Base-by-base conservation (phyloP, 2,329 filamentous ascomycete species). In the Trichoderma afroharzianum region DNA sequence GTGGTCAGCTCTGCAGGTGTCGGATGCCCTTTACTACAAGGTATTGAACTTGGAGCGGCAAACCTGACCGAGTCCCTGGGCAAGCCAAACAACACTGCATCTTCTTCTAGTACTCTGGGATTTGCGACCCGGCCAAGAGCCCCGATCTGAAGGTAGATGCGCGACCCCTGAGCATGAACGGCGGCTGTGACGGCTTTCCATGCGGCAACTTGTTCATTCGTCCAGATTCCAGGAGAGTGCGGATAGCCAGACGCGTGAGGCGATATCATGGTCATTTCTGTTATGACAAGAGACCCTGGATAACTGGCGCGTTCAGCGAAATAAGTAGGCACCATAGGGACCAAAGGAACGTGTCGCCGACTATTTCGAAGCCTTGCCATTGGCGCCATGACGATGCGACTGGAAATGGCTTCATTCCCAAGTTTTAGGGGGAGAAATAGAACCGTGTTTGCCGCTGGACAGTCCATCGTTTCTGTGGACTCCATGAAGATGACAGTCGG, bases 291-390 rank as follows among this genome's bases (percentile, higher is more conserved):
- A 14, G 61, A 47, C 11, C 36, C 26, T 8, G 61, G 61, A 63
- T 63, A 47, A n/a, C 61, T 63, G 61, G 61, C 61, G 26, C 61
- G 36, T 21, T 47, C 61, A 21, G 61, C 61, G 18, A 63, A 63
- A 47, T 63, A 63, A 3, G 61, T 47, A 4, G 61, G 61, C 24
- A 47, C 61, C 61, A 63, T 63, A 28, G 36, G 26, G 14, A 63
- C 61, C n/a, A 63, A 14, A 2, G 61, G 61, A 0, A 63, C 36
- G 3, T 63, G 61, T 14, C 18, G 36, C 36, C 61, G 36, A 26
- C 61, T 47, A 28, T 63, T 63, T 47, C 61, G 61, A 63, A 63
- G 61, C 11, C 61, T 63, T 39, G 61, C 14, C 61, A 63, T 63
- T n/a, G 61, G 61, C 8, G 61, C 61, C 61, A 63, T 63, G 36